Conservation (phyloP, 192 early-diverging fungal species). For the Geranomyces variabilis region DNA sequence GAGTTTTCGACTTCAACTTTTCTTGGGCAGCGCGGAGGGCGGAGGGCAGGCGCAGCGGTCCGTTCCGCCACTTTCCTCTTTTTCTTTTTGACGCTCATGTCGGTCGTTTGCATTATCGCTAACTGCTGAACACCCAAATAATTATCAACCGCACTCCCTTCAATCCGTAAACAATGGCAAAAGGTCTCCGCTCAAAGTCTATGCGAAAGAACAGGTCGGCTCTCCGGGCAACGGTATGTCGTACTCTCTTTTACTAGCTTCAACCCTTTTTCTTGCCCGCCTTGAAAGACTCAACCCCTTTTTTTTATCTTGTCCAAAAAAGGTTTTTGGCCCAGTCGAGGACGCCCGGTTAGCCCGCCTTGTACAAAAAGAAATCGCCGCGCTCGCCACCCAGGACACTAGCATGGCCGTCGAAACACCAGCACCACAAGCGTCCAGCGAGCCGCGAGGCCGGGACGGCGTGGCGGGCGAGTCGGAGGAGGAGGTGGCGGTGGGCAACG, state of each 20-base stretch:
- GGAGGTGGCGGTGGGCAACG: background rate
- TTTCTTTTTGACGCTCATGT: no score
- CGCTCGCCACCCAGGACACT: background rate
- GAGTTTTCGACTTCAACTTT: no score
- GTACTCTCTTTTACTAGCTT: background rate
- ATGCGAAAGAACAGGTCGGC: constrained; percentile 15
- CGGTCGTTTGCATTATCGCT: no score
- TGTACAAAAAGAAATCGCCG: constrained; percentile 1
- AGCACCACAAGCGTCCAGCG: background rate
- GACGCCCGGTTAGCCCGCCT: constrained; percentile 34
- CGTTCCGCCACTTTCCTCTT: no score
- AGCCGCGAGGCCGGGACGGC: background rate
- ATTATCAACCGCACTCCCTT: no score
- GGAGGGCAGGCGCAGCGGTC: no score
- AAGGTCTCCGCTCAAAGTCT: constrained; percentile 35
- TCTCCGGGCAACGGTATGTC: constrained; percentile 13
- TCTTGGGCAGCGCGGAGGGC: no score
- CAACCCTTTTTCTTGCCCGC: background rate
- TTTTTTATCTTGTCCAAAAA: background rate
- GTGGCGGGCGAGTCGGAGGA: background rate
- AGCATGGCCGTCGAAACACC: background rate
- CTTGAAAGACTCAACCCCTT: background rate
- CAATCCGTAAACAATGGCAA: constrained; percentile 27
- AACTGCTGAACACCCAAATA: no score
- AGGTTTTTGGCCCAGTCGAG: constrained; percentile 35